Evolutionary conservation across 805 yeast species (phyloP).

Genomic region (Kuraishia hungarica): DNA sequence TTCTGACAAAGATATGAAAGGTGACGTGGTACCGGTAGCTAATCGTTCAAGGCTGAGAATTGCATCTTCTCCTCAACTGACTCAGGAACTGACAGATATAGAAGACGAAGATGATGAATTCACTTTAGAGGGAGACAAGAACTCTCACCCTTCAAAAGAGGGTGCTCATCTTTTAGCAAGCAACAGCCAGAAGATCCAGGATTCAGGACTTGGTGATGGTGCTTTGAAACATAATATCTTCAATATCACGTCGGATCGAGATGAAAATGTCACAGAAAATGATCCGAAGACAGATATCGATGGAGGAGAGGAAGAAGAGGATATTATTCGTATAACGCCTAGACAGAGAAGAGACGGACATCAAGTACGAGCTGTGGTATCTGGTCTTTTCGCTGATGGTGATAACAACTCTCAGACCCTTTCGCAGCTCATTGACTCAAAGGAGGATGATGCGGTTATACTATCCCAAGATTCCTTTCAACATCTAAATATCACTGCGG

Average conservation of each 20-base stretch:
- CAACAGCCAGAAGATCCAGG: neutral
- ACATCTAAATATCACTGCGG: neutral
- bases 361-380: neutral
- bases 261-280: neutral
- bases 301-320: neutral
- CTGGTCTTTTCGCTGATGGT: neutral
- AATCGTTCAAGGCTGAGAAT: neutral
- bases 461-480: constrained; percentile 1
- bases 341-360: neutral
- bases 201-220: neutral
- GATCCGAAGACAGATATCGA: neutral
- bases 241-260: too few relatives aligned
- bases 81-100: constrained; percentile 19
- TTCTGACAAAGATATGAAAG: neutral
- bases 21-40: neutral
- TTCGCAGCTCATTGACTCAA: neutral
- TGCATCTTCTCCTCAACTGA: constrained; percentile 8
- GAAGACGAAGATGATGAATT: constrained; percentile 12
- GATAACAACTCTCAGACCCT: neutral
- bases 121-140: neutral
- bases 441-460: neutral
- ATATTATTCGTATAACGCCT: neutral
- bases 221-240: too few relatives aligned
- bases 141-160: neutral
- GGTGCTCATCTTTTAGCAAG: neutral